Conservation (phyloP, 2,329 filamentous ascomycete genomes). For the Trichoderma brevicompactum region DNA sequence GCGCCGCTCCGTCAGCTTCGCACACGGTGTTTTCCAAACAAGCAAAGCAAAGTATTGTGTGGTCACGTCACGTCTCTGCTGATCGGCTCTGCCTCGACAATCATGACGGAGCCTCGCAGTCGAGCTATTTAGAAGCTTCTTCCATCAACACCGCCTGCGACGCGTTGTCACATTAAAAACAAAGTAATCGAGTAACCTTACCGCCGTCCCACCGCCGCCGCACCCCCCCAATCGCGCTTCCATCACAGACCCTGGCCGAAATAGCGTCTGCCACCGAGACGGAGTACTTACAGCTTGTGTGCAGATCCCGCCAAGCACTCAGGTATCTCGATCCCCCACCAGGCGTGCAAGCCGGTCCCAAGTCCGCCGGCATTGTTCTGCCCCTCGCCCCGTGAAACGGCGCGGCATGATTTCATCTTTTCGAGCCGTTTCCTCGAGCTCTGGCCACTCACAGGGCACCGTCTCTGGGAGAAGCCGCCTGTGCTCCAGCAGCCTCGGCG, state of each 20-base stretch:
- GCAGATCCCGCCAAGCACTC: neutral
- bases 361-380: conserved; percentile 20
- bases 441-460: conserved; percentile 20
- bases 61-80: neutral
- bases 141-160: neutral
- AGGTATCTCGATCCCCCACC: conserved; percentile 19
- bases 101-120: neutral
- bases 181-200: conserved; percentile 22
- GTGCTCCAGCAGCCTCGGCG: neutral
- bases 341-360: neutral
- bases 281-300: conserved; percentile 7
- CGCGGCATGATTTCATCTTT: conserved; percentile 20
- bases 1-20: too few species aligned
- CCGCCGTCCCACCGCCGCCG: conserved; percentile 7
- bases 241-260: conserved; percentile 5
- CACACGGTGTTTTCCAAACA: too few species aligned
- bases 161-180: conserved; percentile 18
- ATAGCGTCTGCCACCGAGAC: conserved; percentile 21
- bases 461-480: neutral
- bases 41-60: too few species aligned
- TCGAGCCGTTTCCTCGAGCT: neutral
- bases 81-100: neutral
- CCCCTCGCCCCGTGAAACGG: conserved; percentile 23
- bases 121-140: neutral
- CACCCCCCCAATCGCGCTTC: neutral